These are phyloP conservation scores for Yamagishiella unicocca DNA, from an alignment of 139 green algal species.

Conservation along the genomic window DNA sequence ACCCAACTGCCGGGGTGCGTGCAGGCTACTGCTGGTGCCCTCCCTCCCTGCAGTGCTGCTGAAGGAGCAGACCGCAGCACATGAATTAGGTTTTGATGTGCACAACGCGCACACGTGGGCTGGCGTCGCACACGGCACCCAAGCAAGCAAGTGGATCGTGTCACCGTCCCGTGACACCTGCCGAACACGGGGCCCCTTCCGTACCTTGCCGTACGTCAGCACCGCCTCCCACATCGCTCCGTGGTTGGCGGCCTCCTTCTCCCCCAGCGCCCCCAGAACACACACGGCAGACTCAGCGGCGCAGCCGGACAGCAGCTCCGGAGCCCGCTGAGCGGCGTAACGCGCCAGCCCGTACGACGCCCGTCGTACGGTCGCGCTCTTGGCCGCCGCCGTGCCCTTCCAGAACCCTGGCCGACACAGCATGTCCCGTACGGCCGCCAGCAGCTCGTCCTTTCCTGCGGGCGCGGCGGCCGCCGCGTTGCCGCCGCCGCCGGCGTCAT, in stretches of 20 bases:
- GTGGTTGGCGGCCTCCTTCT: slow-evolving; percentile 79
- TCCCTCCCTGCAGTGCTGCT: no score
- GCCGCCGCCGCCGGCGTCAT: neutral
- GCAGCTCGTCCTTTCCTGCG: neutral
- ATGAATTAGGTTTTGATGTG: neutral
- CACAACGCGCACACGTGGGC: neutral
- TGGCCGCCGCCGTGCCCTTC: slow-evolving; percentile 60
- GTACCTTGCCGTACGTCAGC: slow-evolving; percentile 70
- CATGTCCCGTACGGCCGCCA: neutral
- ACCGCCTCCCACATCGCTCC: slow-evolving; percentile 82
- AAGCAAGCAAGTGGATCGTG: no score
- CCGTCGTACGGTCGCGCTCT: slow-evolving; percentile 59
- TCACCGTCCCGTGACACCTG: no score
- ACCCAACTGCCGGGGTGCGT: no score
- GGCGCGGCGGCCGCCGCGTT: neutral
- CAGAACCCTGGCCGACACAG: slow-evolving; percentile 61
- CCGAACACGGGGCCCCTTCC: no score
- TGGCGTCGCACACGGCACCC: no score
- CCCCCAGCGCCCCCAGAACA: slow-evolving; percentile 60
- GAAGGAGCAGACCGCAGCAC: neutral
- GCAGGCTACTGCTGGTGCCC: no score
- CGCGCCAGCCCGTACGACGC: slow-evolving; percentile 67
- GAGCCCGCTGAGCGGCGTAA: neutral
- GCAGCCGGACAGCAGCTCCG: slow-evolving; percentile 3
- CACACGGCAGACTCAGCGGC: slow-evolving; percentile 25